Evolutionary conservation across 2,329 filamentous ascomycete genomes (phyloP), one percentile per base, ranked within the genome.

Genomic region (Coleophoma eucalyptorum): DNA sequence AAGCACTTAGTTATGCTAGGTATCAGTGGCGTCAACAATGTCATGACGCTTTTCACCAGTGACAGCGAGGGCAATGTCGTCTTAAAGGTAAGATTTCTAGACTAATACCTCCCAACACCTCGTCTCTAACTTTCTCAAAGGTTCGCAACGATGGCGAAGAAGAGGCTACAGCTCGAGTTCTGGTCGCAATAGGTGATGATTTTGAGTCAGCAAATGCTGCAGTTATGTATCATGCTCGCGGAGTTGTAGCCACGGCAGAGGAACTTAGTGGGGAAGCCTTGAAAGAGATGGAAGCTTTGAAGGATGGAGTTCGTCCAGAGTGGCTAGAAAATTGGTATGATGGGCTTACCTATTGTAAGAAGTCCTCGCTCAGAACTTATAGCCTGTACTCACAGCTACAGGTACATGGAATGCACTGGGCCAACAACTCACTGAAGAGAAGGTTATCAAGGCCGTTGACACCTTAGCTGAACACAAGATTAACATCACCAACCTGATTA

Each of bases 371-470:
- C 2, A 33, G 3, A 15, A 13, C 8, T 13, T 34, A 8, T 26
- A 37, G 16, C 20, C 11, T 26, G 21, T 48, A 16, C 19, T 50
- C 12, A 54, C 48, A 10, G 13, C 32, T 16, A 13, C 35, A 83
- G 81, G 80, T 66, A 99, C 94, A 1, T 99, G 94, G 94, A 99
- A 97, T 64, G 88, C 85, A 0, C 75, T 99, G 0, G 94, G 94
- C 0, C 90, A 95, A 61, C 74, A 85, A 42, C 75, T 99, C 33
- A 94, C 86, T 0, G 89, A 93, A 53, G 76, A 89, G 18, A 95
- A 90, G 60, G 81, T 99, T 13, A 74, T 91, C 12, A 69, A 83
- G 38, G 90, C 92, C 1, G 73, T 97, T 1, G 82, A 90, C 51
- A 77, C 79, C 1, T 72, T 99, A 11, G 79, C 84, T 4, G 74